phyloP scores from a whole-genome alignment of 345 rosid genomes.

The Salix purpurea region DNA sequence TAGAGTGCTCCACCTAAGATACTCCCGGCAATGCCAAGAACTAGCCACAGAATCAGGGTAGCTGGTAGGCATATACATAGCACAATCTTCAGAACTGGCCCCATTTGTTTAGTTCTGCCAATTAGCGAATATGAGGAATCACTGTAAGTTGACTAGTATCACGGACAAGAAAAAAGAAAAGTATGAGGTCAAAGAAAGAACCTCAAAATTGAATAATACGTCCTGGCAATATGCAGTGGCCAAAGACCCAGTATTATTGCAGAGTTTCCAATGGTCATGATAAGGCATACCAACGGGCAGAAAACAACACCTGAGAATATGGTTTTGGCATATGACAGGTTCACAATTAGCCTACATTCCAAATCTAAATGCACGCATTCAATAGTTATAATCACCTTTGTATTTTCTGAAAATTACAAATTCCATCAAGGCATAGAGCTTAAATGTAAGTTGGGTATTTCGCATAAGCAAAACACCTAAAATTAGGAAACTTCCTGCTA shows the following conservation, averaged over 20 bases:
- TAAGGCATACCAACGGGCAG: conserved; percentile 67
- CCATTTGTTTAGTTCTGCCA: conserved; percentile 66
- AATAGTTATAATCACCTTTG: conserved; percentile 1
- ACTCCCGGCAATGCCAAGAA: conserved; percentile 61
- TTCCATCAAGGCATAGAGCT: background rate
- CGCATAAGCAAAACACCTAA: background rate
- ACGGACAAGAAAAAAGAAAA: conserved; percentile 4
- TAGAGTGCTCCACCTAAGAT: conserved; percentile 57
- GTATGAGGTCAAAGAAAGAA: conserved; percentile 26
- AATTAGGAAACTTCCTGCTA: background rate
- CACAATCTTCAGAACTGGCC: conserved; percentile 75
- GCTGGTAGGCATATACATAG: conserved; percentile 58
- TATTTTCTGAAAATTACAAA: background rate
- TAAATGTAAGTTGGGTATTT: background rate
- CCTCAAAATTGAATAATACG: conserved; percentile 69
- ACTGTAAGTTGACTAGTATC: background rate
- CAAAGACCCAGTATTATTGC: conserved; percentile 64
- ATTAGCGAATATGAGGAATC: conserved; percentile 23
- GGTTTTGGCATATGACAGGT: background rate
- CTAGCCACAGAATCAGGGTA: conserved; percentile 51
- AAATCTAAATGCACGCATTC: background rate
- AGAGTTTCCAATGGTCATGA: conserved; percentile 65
- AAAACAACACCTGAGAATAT: conserved; percentile 56
- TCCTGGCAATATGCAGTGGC: conserved; percentile 58
- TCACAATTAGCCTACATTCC: background rate